Conservation (phyloP, 768 basidiomycete species). For the Trametes cingulata region DNA sequence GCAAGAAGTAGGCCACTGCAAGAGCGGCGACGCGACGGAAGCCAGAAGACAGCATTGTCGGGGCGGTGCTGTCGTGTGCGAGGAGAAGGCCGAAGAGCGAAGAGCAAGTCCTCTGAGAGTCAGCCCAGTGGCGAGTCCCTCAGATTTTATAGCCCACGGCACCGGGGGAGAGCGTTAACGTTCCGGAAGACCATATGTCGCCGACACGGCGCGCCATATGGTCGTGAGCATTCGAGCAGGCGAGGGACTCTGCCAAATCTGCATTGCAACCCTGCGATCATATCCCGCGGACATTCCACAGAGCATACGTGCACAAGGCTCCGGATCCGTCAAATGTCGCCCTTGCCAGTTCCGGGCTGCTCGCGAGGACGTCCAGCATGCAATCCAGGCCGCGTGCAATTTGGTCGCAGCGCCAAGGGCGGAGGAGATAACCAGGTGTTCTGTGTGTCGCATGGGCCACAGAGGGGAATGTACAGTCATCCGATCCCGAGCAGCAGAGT, state of each 20-base stretch:
- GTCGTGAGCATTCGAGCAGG: neutral
- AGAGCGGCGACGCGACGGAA: constrained; percentile 12
- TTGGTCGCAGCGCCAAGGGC: neutral
- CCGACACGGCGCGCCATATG: constrained; percentile 8
- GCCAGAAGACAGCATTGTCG: constrained; percentile 12
- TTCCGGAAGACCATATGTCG: constrained; percentile 17
- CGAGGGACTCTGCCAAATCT: neutral
- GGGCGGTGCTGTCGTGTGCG: neutral
- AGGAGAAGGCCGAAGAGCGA: neutral
- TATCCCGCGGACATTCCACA: neutral
- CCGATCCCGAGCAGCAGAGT: neutral
- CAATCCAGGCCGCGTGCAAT: neutral
- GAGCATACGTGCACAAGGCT: neutral
- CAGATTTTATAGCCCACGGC: neutral
- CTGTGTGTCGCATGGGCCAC: constrained; percentile 8
- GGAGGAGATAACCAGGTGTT: constrained; percentile 8
- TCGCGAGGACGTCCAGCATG: neutral
- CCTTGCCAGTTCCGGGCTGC: neutral
- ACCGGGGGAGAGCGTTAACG: neutral
- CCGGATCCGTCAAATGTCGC: neutral
- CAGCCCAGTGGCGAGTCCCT: neutral
- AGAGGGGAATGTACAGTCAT: neutral
- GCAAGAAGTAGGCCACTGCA: constrained; percentile 9
- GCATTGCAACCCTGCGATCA: neutral
- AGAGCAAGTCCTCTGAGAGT: neutral